These are phyloP conservation scores for Coemansia sp. DNA, from an alignment of 192 early-diverging fungal species.

Conservation along the genomic window DNA sequence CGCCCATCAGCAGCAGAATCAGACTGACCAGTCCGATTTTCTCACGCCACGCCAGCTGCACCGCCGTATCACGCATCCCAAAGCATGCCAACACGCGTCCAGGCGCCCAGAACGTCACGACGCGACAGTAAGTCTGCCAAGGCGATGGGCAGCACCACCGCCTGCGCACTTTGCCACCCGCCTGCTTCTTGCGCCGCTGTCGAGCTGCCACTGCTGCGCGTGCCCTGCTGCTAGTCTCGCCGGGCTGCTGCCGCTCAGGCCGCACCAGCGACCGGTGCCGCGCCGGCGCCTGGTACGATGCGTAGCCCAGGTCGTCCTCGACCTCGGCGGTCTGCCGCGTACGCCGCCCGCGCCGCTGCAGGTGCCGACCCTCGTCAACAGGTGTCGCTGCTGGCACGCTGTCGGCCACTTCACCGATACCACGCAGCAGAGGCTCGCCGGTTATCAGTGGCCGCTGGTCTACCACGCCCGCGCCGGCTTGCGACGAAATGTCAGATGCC, in stretches of 20 bases:
- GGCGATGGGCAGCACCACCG: slow-evolving; percentile 61
- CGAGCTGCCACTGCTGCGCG: slow-evolving; percentile 25
- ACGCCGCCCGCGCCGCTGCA: slow-evolving; percentile 23
- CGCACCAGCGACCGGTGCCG: slow-evolving; percentile 68
- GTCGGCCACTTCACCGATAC: slow-evolving; percentile 29
- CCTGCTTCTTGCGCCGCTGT: slow-evolving; percentile 42
- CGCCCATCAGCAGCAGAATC: slow-evolving; percentile 75
- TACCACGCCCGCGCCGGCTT: slow-evolving; percentile 16
- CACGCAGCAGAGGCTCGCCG: slow-evolving; percentile 34
- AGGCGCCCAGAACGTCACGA: slow-evolving; percentile 71
- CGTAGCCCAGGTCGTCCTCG: slow-evolving; percentile 14
- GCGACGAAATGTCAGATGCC: slow-evolving; percentile 46
- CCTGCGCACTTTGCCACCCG: slow-evolving; percentile 10
- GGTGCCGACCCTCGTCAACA: slow-evolving; percentile 17
- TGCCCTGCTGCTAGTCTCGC: slow-evolving; percentile 15
- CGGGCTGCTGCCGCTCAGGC: slow-evolving; percentile 53
- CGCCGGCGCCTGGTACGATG: slow-evolving; percentile 36
- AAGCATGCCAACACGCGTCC: slow-evolving; percentile 53
- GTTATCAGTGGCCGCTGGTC: slow-evolving; percentile 43
- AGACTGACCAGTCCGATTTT: slow-evolving; percentile 89
- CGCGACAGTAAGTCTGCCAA: slow-evolving; percentile 66
- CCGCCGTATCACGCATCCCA: slow-evolving; percentile 57
- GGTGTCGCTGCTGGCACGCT: background rate
- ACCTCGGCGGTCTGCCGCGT: slow-evolving; percentile 9
- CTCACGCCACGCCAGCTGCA: slow-evolving; percentile 95